These are phyloP conservation scores for Dioszegia hungarica DNA, from an alignment of 768 basidiomycete genomes.

Conservation along the genomic window DNA sequence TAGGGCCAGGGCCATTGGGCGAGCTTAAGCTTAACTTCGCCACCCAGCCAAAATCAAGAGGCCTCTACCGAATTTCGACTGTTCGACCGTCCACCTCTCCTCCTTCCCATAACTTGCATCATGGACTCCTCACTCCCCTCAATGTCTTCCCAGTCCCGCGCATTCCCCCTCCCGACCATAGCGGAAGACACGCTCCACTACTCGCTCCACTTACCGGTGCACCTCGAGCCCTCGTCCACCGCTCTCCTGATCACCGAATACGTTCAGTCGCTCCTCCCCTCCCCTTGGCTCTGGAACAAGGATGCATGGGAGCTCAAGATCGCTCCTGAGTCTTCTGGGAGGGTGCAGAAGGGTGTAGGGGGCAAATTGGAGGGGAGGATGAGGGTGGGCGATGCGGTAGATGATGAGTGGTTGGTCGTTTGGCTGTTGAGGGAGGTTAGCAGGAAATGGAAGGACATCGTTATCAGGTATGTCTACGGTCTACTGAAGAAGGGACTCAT, in stretches of 20 bases:
- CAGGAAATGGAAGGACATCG: constrained; percentile 66
- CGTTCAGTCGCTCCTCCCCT: constrained; percentile 55
- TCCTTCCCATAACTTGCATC: background rate
- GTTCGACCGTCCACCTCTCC: background rate
- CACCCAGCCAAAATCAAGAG: too few relatives aligned
- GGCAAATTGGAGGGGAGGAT: constrained; percentile 69
- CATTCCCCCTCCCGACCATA: constrained; percentile 62
- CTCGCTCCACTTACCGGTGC: constrained; percentile 59
- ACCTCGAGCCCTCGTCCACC: constrained; percentile 49
- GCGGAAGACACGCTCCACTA: constrained; percentile 82
- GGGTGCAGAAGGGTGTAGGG: background rate
- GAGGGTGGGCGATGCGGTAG: constrained; percentile 92
- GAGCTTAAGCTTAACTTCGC: too few relatives aligned
- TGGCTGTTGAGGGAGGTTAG: constrained; percentile 80
- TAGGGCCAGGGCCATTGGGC: too few relatives aligned
- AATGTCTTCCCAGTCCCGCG: constrained; percentile 6
- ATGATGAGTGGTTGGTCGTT: constrained; percentile 95
- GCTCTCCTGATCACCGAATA: constrained; percentile 63
- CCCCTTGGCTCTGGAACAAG: constrained; percentile 49
- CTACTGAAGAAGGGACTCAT: too few relatives aligned
- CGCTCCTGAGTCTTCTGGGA: background rate
- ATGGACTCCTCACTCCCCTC: background rate
- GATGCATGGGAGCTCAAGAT: constrained; percentile 46
- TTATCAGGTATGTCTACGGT: constrained; percentile 60
- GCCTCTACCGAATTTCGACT: background rate